These are phyloP conservation scores for Groenewaldozyma sp. DNA, from an alignment of 1,139 yeast genomes.

Conservation along the genomic window DNA sequence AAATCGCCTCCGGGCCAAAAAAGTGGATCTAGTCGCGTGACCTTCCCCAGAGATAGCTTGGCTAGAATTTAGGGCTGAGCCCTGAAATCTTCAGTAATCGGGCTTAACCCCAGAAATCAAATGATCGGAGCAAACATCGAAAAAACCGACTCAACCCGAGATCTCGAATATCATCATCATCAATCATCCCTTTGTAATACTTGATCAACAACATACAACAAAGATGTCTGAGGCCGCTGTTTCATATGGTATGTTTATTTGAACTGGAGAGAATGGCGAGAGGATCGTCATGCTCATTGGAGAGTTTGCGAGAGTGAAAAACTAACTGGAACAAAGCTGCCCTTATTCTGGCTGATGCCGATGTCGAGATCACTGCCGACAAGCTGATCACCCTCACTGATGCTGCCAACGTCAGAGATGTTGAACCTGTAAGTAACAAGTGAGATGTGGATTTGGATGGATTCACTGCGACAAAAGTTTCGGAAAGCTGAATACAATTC, in stretches of 20 bases:
- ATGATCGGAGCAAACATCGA: no score
- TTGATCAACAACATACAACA: slow-evolving; percentile 4
- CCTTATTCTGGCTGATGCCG: slow-evolving; percentile 96
- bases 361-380: slow-evolving; percentile 88
- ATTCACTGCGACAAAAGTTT: background rate
- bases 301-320: slow-evolving; percentile 2
- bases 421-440: slow-evolving; percentile 47
- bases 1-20: no score
- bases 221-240: slow-evolving; percentile 53
- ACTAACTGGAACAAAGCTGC: slow-evolving; percentile 46
- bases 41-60: no score
- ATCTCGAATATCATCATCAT: background rate
- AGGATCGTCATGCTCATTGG: background rate
- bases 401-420: slow-evolving; percentile 76
- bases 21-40: no score
- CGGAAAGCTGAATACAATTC: background rate
- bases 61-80: no score
- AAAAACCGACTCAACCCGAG: background rate
- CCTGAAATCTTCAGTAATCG: no score
- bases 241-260: slow-evolving; percentile 39
- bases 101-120: no score
- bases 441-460: background rate
- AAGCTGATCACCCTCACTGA: slow-evolving; percentile 74
- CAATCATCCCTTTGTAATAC: background rate
- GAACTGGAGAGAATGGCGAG: background rate